phyloP scores from a whole-genome alignment of 2,329 filamentous ascomycete genomes.

The Colletotrichum somersetense region DNA sequence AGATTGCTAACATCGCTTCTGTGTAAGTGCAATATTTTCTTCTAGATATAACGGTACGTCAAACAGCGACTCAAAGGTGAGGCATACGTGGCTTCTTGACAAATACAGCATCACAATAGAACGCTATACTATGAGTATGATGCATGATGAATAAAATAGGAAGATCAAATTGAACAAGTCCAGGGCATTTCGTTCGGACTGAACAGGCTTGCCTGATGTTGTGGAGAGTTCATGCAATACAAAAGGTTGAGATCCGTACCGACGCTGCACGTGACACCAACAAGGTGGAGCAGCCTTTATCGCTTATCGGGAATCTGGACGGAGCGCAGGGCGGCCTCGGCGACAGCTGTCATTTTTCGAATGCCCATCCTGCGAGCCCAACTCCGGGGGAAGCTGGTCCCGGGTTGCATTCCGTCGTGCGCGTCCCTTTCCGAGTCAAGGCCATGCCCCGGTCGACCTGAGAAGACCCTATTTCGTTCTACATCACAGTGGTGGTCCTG shows the following conservation, averaged over 20 bases:
- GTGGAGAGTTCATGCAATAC: neutral
- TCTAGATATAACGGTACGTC: no score
- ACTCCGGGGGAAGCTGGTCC: conserved; percentile 34
- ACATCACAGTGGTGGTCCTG: conserved; percentile 1
- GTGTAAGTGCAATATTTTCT: no score
- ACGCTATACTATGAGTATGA: no score
- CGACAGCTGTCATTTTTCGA: conserved; percentile 36
- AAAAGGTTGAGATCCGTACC: no score
- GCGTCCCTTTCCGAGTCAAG: conserved; percentile 30
- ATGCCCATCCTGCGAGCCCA: conserved; percentile 4
- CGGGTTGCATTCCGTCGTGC: conserved; percentile 27
- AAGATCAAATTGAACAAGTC: no score
- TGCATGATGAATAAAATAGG: no score
- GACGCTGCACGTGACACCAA: neutral
- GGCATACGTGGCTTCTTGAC: no score
- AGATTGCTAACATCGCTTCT: no score
- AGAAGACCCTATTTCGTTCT: conserved; percentile 7
- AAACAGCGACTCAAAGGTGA: no score
- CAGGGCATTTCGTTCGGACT: neutral
- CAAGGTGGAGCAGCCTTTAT: neutral
- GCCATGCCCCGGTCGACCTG: conserved; percentile 35
- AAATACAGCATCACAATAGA: no score
- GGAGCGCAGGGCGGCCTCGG: conserved; percentile 6
- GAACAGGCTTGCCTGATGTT: neutral
- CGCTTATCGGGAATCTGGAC: conserved; percentile 8